Conservation (phyloP, 306 rosid species). For the Cicer cuneatum region DNA sequence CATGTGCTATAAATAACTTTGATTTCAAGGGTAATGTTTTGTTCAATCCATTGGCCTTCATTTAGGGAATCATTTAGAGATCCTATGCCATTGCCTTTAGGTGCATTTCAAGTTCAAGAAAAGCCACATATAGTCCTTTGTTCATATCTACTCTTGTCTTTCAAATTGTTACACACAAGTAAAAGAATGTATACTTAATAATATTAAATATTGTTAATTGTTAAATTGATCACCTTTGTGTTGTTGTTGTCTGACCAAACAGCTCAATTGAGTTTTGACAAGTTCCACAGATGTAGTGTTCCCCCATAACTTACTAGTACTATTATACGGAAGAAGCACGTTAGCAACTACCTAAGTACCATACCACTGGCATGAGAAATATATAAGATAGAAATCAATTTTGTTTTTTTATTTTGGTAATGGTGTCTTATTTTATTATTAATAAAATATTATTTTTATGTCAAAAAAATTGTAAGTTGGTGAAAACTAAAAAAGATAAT, state of each 20-base stretch:
- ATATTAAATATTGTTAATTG: not conserved
- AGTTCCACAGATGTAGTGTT: slow-evolving; percentile 11
- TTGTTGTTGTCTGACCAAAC: slow-evolving; percentile 20
- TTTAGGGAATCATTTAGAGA: slow-evolving; percentile 53
- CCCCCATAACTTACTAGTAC: slow-evolving; percentile 11
- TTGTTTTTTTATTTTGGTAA: too few species aligned
- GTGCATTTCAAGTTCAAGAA: slow-evolving; percentile 58
- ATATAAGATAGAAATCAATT: slow-evolving; percentile 13
- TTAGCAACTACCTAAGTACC: not conserved
- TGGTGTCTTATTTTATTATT: too few species aligned
- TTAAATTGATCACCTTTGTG: slow-evolving; percentile 22
- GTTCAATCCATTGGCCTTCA: slow-evolving; percentile 50
- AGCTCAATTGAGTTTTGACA: slow-evolving; percentile 20
- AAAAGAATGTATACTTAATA: slow-evolving; percentile 21
- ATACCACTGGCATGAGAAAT: not conserved
- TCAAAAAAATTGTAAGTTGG: too few species aligned
- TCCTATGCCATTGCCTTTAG: slow-evolving; percentile 57
- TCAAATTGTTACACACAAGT: slow-evolving; percentile 23
- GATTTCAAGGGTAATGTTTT: slow-evolving; percentile 48
- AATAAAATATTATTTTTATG: too few species aligned
- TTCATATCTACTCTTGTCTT: slow-evolving; percentile 40
- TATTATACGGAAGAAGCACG: slow-evolving; percentile 4
- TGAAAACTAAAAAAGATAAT: too few species aligned
- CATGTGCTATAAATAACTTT: slow-evolving; percentile 64
- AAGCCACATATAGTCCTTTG: slow-evolving; percentile 39